Conservation (phyloP, 225 moss, liverwort and hornwort genomes). For the Physcomitrium patens region DNA sequence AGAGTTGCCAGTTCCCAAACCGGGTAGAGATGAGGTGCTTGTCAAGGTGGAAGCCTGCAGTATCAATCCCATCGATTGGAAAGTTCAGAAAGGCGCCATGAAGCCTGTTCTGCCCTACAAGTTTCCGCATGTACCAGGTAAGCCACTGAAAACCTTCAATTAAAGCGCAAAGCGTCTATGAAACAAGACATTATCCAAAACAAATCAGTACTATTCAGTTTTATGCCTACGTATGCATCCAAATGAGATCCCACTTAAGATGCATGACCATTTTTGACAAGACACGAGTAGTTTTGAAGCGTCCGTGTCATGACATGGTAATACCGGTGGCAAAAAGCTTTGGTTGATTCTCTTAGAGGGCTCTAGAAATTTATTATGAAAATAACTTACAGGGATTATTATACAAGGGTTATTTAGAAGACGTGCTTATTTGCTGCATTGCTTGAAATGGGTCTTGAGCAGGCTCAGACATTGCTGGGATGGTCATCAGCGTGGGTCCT, state of each 20-base stretch:
- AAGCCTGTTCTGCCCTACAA: conserved; percentile 61
- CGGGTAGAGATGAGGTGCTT: conserved; percentile 51
- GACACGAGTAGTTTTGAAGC: not conserved
- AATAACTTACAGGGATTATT: not conserved
- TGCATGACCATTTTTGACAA: not conserved
- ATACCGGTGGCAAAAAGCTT: not conserved
- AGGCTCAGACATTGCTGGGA: conserved; percentile 83
- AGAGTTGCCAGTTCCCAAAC: conserved; percentile 57
- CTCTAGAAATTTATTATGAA: not conserved
- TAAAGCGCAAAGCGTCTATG: too few relatives aligned
- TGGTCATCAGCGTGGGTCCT: conserved; percentile 72
- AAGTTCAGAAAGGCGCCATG: conserved; percentile 53
- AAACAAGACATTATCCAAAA: too few relatives aligned
- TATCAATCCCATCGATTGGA: conserved; percentile 57
- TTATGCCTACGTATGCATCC: not conserved
- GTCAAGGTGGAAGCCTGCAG: conserved; percentile 66
- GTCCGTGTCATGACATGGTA: not conserved
- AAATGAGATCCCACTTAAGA: not conserved
- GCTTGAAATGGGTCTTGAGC: conserved; percentile 25
- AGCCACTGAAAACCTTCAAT: not conserved
- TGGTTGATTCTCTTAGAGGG: not conserved
- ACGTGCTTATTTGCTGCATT: not conserved
- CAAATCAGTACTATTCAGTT: not conserved
- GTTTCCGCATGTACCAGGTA: conserved; percentile 64
- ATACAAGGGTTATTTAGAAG: not conserved